A percentile compares a stretch with the other conserved stretches of the same genome.
Evolutionary conservation across 2,329 filamentous ascomycete genomes (phyloP).

Genomic region (Teratosphaeria pseudoeucalypti): DNA sequence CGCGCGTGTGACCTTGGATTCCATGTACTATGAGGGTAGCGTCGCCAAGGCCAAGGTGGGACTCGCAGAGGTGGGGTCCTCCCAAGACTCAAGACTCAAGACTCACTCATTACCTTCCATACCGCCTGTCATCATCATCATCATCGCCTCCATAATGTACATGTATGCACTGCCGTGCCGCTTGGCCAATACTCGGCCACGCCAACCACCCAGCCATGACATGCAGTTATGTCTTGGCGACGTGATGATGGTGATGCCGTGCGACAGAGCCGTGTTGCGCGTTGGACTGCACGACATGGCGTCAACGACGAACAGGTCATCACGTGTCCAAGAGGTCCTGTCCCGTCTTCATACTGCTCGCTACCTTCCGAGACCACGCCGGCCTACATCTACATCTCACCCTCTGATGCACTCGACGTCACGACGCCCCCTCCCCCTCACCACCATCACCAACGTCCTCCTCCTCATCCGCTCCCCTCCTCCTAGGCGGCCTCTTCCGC

Average conservation of each 20-base stretch:
- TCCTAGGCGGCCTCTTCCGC: slow-evolving; percentile 27
- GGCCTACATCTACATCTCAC: background rate
- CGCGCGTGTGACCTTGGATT: too few species aligned
- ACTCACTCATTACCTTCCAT: background rate
- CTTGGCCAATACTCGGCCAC: background rate
- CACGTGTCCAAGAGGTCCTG: background rate
- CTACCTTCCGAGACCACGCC: background rate
- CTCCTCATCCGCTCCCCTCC: slow-evolving; percentile 1
- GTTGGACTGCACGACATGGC: background rate
- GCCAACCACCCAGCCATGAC: background rate
- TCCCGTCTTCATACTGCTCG: too few species aligned
- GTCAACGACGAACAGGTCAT: too few species aligned
- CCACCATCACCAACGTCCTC: background rate
- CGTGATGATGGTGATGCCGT: background rate
- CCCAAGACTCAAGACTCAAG: background rate
- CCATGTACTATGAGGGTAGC: background rate
- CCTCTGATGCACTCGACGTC: too few species aligned
- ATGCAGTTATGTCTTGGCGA: too few species aligned
- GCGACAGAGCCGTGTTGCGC: background rate
- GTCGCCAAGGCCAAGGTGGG: background rate
- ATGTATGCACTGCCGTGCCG: background rate
- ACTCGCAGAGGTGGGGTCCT: too few species aligned
- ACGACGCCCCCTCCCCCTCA: background rate
- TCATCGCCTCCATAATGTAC: background rate
- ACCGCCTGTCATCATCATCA: background rate